Conservation (phyloP, 2,329 filamentous ascomycete species). For the Thelonectria olida region DNA sequence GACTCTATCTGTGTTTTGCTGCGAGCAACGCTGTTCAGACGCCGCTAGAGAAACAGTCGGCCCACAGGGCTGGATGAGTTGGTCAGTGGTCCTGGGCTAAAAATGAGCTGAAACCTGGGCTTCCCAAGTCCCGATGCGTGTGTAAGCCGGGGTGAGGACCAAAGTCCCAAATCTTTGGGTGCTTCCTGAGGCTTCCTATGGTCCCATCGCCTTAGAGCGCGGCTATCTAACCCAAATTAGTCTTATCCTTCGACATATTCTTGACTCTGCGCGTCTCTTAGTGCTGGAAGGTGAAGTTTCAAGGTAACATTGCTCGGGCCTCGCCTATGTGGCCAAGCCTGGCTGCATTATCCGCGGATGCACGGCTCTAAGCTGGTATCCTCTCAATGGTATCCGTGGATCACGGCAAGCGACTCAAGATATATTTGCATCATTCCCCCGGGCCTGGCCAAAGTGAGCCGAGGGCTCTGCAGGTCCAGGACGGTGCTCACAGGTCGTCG, state of each 20-base stretch:
- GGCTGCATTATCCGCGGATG: constrained; percentile 5
- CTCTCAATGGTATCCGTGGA: no score
- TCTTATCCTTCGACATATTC: constrained; percentile 17
- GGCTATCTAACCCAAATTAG: constrained; percentile 14
- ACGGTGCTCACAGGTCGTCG: not conserved
- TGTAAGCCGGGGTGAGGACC: constrained; percentile 1
- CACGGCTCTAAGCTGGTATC: not conserved
- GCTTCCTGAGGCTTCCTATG: not conserved
- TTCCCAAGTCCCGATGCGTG: constrained; percentile 3
- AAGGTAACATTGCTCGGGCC: not conserved
- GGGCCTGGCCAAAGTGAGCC: not conserved
- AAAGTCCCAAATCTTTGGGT: constrained; percentile 21
- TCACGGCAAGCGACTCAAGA: no score
- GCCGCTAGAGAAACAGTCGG: not conserved
- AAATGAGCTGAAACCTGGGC: constrained; percentile 18
- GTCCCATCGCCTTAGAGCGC: not conserved
- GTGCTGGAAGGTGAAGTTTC: constrained; percentile 6
- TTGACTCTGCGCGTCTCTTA: not conserved
- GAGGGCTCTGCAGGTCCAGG: not conserved
- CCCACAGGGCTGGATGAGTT: constrained; percentile 29
- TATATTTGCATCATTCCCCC: not conserved
- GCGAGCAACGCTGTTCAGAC: not conserved
- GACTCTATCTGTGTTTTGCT: not conserved
- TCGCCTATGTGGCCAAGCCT: not conserved
- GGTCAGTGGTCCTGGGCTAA: constrained; percentile 27